Percentiles rank a stretch among this genome's conserved stretches.
phyloP scores from a whole-genome alignment of 306 rosid genomes.

The Quercus alba region DNA sequence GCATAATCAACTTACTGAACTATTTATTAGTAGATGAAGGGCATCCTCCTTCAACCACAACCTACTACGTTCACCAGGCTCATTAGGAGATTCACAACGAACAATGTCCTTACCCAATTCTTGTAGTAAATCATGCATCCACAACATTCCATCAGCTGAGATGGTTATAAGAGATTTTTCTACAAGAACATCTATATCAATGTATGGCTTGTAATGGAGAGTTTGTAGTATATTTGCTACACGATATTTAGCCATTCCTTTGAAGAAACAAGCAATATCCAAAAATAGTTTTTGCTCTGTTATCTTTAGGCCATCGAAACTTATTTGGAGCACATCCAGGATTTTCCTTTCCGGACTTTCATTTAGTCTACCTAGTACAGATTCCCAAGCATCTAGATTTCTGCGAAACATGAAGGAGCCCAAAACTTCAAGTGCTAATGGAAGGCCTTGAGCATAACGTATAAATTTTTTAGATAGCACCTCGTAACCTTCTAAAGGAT shows the following conservation, averaged over 20 bases:
- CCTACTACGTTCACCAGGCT: not conserved
- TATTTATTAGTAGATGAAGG: not conserved
- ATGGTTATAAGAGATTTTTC: not conserved
- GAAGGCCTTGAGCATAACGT: not conserved
- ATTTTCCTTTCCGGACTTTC: not conserved
- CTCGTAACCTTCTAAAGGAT: not conserved
- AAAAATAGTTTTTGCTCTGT: not conserved
- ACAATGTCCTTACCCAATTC: constrained; percentile 15
- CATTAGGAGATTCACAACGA: not conserved
- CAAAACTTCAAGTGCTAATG: not conserved
- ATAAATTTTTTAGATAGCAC: not conserved
- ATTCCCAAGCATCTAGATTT: not conserved
- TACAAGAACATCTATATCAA: not conserved
- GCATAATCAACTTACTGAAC: not conserved
- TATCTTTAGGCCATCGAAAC: not conserved
- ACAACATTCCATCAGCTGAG: not conserved
- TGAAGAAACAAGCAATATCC: not conserved
- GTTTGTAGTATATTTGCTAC: not conserved
- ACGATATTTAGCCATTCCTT: not conserved
- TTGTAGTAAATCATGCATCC: constrained; percentile 4
- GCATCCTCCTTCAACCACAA: constrained; percentile 11
- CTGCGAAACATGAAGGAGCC: not conserved
- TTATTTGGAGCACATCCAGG: not conserved
- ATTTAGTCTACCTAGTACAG: not conserved
- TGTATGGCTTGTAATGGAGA: not conserved